These are phyloP conservation scores for Lichina pygmaea DNA, from an alignment of 495 filamentous ascomycete genomes.

Conservation along the genomic window DNA sequence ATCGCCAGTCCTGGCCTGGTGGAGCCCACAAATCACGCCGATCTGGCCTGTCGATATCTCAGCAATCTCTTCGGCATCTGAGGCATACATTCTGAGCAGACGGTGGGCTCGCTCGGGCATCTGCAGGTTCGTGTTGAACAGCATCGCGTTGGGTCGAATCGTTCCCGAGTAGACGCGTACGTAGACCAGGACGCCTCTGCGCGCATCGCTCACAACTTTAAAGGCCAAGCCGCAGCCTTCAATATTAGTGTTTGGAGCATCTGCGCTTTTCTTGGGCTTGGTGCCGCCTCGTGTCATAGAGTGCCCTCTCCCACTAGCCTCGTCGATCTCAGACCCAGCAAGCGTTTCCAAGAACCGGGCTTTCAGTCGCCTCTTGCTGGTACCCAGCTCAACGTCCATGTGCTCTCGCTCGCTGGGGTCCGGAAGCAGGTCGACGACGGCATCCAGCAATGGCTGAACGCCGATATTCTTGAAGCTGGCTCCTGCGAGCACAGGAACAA, in stretches of 20 bases:
- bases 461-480: slow-evolving; percentile 87
- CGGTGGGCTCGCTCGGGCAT: slow-evolving; percentile 56
- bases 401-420: slow-evolving; percentile 55
- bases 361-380: slow-evolving; percentile 20
- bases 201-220: slow-evolving; percentile 80
- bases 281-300: no score
- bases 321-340: slow-evolving; percentile 16
- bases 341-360: slow-evolving; percentile 25
- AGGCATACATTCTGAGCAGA: slow-evolving; percentile 78
- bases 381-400: slow-evolving; percentile 43
- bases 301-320: slow-evolving; percentile 13
- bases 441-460: slow-evolving; percentile 79
- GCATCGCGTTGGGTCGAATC: slow-evolving; percentile 37
- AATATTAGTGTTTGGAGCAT: slow-evolving; percentile 23
- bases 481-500: slow-evolving; percentile 75
- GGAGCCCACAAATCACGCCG: slow-evolving; percentile 82
- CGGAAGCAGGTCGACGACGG: slow-evolving; percentile 62
- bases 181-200: slow-evolving; percentile 72
- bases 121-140: slow-evolving; percentile 76
- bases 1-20: slow-evolving; percentile 75
- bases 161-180: slow-evolving; percentile 76
- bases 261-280: not conserved
- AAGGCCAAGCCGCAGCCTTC: slow-evolving; percentile 71
- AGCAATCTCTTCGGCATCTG: slow-evolving; percentile 60
- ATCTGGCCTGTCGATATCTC: slow-evolving; percentile 69